phyloP scores from a whole-genome alignment of 2,329 filamentous ascomycete species.

The Drechslerella coelobrocha region DNA sequence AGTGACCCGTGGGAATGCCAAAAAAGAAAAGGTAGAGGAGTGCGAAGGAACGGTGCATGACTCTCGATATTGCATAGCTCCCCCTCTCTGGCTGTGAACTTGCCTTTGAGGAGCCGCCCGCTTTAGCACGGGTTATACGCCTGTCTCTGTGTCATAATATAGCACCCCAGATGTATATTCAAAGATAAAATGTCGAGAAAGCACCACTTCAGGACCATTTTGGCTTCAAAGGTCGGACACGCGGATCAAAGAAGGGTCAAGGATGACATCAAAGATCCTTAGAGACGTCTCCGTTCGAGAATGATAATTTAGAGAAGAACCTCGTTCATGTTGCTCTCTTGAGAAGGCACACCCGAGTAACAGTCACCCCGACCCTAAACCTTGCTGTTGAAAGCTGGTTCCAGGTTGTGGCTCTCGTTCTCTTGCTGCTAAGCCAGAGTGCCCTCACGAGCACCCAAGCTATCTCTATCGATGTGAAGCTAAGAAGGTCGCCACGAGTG shows the following conservation, averaged over 20 bases:
- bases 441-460: constrained; percentile 22
- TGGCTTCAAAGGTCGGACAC: neutral
- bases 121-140: constrained; percentile 33
- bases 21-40: constrained; percentile 18
- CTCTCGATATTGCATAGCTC: constrained; percentile 32
- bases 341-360: constrained; percentile 25
- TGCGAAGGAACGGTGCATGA: constrained; percentile 30
- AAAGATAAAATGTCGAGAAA: constrained; percentile 11
- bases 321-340: constrained; percentile 8
- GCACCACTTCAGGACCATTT: constrained; percentile 9
- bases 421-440: constrained; percentile 7
- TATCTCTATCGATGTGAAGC: constrained; percentile 4
- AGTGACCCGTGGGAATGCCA: constrained; percentile 13
- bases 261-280: constrained; percentile 11
- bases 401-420: constrained; percentile 27
- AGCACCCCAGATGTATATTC: constrained; percentile 23
- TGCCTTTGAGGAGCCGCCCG: constrained; percentile 30
- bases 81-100: constrained; percentile 20
- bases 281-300: neutral
- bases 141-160: constrained; percentile 22
- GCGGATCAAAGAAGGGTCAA: constrained; percentile 15
- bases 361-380: constrained; percentile 26
- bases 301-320: constrained; percentile 1
- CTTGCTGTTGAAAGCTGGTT: constrained; percentile 36
- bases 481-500: constrained; percentile 18